Conservation (phyloP, 2,329 filamentous ascomycete species). For the Hypoxylon sp. region DNA sequence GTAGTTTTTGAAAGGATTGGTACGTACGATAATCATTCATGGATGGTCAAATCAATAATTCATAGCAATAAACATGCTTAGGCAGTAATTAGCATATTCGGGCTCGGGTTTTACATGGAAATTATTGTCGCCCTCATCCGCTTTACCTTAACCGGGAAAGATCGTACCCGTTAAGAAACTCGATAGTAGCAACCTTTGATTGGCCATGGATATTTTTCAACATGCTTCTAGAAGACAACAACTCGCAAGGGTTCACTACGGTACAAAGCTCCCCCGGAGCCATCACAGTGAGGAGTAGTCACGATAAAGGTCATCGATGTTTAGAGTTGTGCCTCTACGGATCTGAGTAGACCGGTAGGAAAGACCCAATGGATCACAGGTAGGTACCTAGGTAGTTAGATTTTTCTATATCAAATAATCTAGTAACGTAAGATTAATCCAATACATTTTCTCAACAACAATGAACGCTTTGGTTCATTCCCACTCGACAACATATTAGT, state of each 20-base stretch:
- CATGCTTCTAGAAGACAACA: conserved; percentile 6
- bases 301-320: background rate
- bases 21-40: too few relatives aligned
- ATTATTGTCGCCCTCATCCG: background rate
- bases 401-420: background rate
- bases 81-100: too few relatives aligned
- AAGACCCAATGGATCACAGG: background rate
- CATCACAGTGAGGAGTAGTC: background rate
- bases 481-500: conserved; percentile 19
- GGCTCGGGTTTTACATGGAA: background rate
- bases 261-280: background rate
- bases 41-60: too few relatives aligned
- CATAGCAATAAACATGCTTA: too few relatives aligned
- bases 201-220: background rate
- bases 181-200: conserved; percentile 9
- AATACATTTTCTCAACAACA: background rate
- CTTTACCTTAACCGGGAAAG: background rate
- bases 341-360: background rate
- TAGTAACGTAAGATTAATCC: background rate
- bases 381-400: too few relatives aligned
- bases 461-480: conserved; percentile 1
- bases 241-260: background rate
- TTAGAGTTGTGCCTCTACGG: background rate
- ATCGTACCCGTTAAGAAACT: background rate
- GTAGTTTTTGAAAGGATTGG: too few relatives aligned